phyloP scores from a whole-genome alignment of 345 rosid species.

The Turritis glabra region DNA sequence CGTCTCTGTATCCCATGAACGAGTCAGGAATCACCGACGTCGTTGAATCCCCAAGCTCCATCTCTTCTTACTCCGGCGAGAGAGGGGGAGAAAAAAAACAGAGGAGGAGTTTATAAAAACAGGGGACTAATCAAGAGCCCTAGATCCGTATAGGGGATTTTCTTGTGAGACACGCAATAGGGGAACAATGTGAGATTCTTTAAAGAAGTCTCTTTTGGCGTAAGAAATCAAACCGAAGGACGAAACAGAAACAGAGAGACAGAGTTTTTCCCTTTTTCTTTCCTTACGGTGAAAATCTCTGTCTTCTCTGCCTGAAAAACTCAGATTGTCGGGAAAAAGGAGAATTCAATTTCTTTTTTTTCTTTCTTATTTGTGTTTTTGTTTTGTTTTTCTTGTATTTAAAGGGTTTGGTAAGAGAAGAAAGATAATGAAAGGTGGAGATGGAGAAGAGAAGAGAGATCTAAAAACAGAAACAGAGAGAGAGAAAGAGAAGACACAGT shows the following conservation, averaged over 20 bases:
- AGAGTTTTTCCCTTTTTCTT: slow-evolving; percentile 20
- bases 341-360: slow-evolving; percentile 12
- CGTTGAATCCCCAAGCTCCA: slow-evolving; percentile 31
- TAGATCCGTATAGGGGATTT: slow-evolving; percentile 18
- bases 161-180: slow-evolving; percentile 31
- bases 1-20: slow-evolving; percentile 55
- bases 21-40: slow-evolving; percentile 53
- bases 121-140: slow-evolving; percentile 30
- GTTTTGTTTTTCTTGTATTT: slow-evolving; percentile 10
- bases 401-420: slow-evolving; percentile 33
- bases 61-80: background rate
- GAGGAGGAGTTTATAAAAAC: background rate
- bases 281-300: slow-evolving; percentile 23
- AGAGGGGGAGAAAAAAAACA: background rate
- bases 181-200: slow-evolving; percentile 8
- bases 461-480: slow-evolving; percentile 11
- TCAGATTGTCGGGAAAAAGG: slow-evolving; percentile 25
- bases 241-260: slow-evolving; percentile 37
- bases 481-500: slow-evolving; percentile 27
- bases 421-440: slow-evolving; percentile 35
- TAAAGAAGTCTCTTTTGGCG: too few species aligned
- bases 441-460: slow-evolving; percentile 37
- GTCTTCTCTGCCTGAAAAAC: slow-evolving; percentile 30
- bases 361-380: background rate
- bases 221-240: background rate